Conservation (phyloP, 108 stramenopile genomes). For the Phaeodactylum tricornutum region DNA sequence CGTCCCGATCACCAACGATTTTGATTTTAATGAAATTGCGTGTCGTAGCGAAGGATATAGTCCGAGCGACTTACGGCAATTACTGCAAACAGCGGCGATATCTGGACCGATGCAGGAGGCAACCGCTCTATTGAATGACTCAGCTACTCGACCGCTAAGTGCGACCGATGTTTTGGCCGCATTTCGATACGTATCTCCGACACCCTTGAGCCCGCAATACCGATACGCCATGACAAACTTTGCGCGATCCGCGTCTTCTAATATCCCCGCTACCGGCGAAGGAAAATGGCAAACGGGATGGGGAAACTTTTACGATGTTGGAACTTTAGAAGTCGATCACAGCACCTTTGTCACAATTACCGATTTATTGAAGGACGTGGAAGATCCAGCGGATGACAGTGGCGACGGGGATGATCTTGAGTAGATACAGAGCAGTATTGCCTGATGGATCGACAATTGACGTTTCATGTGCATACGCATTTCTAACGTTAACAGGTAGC, state of each 20-base stretch:
- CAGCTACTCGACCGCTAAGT: not conserved
- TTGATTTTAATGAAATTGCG: constrained; percentile 28
- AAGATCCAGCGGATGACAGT: not conserved
- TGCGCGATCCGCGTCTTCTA: not conserved
- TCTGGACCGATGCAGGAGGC: constrained; percentile 46
- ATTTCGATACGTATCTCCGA: not conserved
- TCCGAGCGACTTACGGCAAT: constrained; percentile 57
- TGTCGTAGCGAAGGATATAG: constrained; percentile 45
- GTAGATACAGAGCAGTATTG: too few species aligned
- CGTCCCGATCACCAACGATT: constrained; percentile 8
- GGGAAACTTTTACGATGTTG: constrained; percentile 7
- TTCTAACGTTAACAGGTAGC: too few species aligned
- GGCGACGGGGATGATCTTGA: not conserved
- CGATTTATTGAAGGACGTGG: not conserved
- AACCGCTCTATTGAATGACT: too few species aligned
- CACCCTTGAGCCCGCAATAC: not conserved
- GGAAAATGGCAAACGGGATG: not conserved
- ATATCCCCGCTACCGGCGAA: not conserved
- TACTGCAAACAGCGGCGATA: constrained; percentile 54
- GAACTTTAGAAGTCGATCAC: not conserved
- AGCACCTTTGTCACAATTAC: constrained; percentile 1
- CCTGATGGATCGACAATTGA: too few species aligned
- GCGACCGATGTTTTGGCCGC: not conserved
- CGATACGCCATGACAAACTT: constrained; percentile 2
- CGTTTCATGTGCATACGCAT: too few species aligned